A percentile compares a stretch with the other conserved stretches of the same genome.
Evolutionary conservation across 78 protist species (phyloP).

Genomic region (Dictyostelium citrinum): DNA sequence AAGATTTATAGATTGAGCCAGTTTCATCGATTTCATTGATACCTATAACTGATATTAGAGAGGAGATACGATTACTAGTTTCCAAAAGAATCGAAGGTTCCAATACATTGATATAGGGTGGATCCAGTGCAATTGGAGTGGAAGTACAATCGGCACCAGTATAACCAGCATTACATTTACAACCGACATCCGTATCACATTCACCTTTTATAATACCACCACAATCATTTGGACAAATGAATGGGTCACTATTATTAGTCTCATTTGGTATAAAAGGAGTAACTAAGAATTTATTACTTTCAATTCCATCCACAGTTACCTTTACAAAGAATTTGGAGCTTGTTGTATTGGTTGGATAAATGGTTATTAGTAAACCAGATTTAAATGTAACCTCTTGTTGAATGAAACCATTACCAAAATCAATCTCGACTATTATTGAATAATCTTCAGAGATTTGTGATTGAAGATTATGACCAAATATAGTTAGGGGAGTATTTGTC

Average conservation of each 20-base stretch:
- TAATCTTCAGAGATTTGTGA: not conserved
- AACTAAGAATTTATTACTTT: not conserved
- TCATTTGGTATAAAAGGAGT: conserved; percentile 1
- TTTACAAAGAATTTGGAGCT: not conserved
- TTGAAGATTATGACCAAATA: not conserved
- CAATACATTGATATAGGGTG: not conserved
- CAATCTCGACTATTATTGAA: not conserved
- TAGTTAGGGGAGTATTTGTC: not conserved
- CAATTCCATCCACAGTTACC: not conserved
- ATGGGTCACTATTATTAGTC: not conserved
- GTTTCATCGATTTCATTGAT: not conserved
- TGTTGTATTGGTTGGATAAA: not conserved
- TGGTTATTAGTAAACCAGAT: not conserved
- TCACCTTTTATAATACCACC: conserved; percentile 9
- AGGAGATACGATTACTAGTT: not conserved
- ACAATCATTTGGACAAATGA: not conserved
- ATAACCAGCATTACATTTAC: not conserved
- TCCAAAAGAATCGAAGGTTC: not conserved
- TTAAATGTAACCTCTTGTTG: not conserved
- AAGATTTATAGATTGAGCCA: not conserved
- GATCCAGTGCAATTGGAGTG: not conserved
- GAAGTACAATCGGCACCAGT: conserved; percentile 23
- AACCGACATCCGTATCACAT: not conserved
- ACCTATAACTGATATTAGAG: not conserved
- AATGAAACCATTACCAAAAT: not conserved